Percentiles rank a stretch among this genome's conserved stretches.
These are phyloP conservation scores for Eucalyptus marginata DNA, from an alignment of 345 rosid species.

Conservation along the genomic window DNA sequence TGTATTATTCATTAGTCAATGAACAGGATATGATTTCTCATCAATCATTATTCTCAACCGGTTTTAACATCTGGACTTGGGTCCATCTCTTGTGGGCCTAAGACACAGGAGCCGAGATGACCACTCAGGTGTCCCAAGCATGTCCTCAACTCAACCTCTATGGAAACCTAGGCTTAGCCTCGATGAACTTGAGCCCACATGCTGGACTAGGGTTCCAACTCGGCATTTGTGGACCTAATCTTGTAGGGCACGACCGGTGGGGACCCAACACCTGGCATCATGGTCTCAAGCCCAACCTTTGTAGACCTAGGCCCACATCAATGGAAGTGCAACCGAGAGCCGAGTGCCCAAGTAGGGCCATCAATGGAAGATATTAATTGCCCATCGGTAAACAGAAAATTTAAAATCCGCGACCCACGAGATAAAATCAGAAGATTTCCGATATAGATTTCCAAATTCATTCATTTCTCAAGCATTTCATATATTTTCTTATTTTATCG, in stretches of 20 bases:
- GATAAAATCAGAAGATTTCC: too few relatives aligned
- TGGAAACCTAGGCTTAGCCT: not conserved
- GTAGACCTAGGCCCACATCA: not conserved
- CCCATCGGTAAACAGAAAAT: too few relatives aligned
- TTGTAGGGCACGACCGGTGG: accelerated
- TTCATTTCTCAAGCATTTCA: too few relatives aligned
- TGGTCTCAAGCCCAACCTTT: not conserved
- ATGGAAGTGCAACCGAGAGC: not conserved
- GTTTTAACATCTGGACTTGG: not conserved
- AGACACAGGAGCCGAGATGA: accelerated
- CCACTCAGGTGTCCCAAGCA: accelerated
- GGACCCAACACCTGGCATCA: accelerated
- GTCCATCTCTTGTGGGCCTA: not conserved
- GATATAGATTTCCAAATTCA: too few relatives aligned
- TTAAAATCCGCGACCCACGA: too few relatives aligned
- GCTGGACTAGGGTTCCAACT: not conserved
- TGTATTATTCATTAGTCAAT: too few relatives aligned
- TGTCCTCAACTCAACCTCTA: not conserved
- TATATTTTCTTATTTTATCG: too few relatives aligned
- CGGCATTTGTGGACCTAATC: not conserved
- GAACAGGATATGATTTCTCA: too few relatives aligned
- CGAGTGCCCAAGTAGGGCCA: not conserved
- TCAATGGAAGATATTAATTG: too few relatives aligned
- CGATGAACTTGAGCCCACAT: not conserved
- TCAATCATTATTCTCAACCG: too few relatives aligned